Percentiles rank a stretch among this genome's conserved stretches.
phyloP scores from a whole-genome alignment of 495 filamentous ascomycete species.

The Penicillium diatomitis region DNA sequence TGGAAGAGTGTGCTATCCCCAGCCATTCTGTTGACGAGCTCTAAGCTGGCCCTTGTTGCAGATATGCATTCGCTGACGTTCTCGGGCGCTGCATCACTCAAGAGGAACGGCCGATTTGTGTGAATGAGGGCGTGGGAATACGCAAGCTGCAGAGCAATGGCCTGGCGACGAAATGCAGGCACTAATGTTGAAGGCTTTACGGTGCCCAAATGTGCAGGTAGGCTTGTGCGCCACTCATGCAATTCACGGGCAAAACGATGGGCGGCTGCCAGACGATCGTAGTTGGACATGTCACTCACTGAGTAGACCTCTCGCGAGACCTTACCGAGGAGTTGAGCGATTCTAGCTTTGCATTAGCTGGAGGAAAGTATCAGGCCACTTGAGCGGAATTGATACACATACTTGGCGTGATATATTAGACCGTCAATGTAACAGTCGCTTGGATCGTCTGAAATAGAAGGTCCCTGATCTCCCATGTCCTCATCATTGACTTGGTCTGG shows the following conservation, averaged over 20 bases:
- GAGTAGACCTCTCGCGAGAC: neutral
- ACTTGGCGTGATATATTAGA: neutral
- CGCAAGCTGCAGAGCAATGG: conserved; percentile 13
- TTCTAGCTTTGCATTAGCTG: neutral
- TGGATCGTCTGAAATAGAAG: neutral
- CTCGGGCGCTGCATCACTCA: conserved; percentile 1
- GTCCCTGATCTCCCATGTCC: neutral
- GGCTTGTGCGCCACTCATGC: neutral
- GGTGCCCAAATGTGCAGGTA: neutral
- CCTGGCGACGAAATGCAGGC: conserved; percentile 13
- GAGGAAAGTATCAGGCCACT: neutral
- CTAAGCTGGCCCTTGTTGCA: neutral
- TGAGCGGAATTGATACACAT: neutral
- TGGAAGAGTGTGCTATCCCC: conserved; percentile 15
- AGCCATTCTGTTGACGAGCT: conserved; percentile 11
- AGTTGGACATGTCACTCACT: neutral
- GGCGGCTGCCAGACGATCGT: neutral
- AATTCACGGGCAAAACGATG: neutral
- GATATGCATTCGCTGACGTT: neutral
- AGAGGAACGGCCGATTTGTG: conserved; percentile 15
- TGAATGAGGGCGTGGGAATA: conserved; percentile 21
- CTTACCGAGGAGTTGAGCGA: neutral
- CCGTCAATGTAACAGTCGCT: neutral
- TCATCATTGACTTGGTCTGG: neutral
- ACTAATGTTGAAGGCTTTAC: conserved; percentile 8